A percentile compares a stretch with the other conserved stretches of the same genome.
These are phyloP conservation scores for Paecilomyces niveus DNA, from an alignment of 2,329 filamentous ascomycete species.

Conservation along the genomic window DNA sequence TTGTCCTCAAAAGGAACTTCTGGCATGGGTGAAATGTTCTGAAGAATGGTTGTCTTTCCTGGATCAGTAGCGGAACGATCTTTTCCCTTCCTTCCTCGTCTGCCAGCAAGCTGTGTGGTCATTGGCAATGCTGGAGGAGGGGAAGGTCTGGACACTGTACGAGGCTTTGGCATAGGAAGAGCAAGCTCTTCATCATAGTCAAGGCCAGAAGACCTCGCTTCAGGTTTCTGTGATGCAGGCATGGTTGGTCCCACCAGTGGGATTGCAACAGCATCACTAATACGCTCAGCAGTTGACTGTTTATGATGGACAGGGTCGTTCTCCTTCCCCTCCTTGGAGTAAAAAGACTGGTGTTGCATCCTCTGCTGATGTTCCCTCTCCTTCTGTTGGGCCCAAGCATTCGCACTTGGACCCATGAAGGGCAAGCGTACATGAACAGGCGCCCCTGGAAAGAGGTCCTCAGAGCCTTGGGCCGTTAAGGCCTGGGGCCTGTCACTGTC, in stretches of 20 bases:
- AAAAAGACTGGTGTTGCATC: background rate
- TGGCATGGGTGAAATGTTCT: background rate
- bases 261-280: slow-evolving; percentile 1
- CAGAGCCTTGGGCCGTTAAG: background rate
- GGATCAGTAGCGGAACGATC: background rate
- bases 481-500: slow-evolving; percentile 12
- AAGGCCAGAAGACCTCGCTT: slow-evolving; percentile 13
- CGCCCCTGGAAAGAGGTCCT: background rate
- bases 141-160: background rate
- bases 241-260: slow-evolving; percentile 2
- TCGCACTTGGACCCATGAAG: slow-evolving; percentile 13
- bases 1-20: background rate
- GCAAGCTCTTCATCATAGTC: slow-evolving; percentile 19
- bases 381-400: slow-evolving; percentile 20
- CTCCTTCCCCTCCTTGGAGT: background rate
- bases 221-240: background rate
- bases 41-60: background rate
- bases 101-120: background rate
- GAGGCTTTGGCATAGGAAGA: slow-evolving; percentile 18
- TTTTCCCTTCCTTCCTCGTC: background rate
- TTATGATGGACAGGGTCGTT: background rate
- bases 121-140: background rate
- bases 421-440: slow-evolving; percentile 1
- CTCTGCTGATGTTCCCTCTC: slow-evolving; percentile 8
- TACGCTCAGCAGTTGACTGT: background rate